Evolutionary conservation across 768 basidiomycete genomes (phyloP).

Genomic region (Lyophyllum decastes): DNA sequence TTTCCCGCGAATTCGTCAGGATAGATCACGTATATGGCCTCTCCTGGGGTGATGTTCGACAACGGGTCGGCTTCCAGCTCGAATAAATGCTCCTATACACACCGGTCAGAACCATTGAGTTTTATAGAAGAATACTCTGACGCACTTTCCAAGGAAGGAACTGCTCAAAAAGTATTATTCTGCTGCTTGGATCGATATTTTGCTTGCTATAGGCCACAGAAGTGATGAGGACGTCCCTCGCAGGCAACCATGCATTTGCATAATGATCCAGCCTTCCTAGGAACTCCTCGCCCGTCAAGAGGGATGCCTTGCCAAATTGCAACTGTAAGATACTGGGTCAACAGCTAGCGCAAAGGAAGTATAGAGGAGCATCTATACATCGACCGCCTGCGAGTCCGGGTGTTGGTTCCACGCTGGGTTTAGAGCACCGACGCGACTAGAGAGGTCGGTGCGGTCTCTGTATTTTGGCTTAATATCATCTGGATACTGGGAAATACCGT

Average conservation of each 20-base stretch:
- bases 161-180: constrained; percentile 76
- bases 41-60: constrained; percentile 41
- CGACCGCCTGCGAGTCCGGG: constrained; percentile 60
- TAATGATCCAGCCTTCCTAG: constrained; percentile 78
- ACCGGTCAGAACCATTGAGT: not conserved
- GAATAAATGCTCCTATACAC: constrained; percentile 76
- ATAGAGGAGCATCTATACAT: constrained; percentile 52
- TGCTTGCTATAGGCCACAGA: constrained; percentile 58
- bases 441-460: constrained; percentile 78
- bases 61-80: constrained; percentile 70
- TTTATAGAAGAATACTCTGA: not conserved
- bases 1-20: constrained; percentile 74
- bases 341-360: not conserved
- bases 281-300: constrained; percentile 85
- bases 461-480: constrained; percentile 69
- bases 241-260: constrained; percentile 89
- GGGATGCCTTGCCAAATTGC: constrained; percentile 78
- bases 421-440: constrained; percentile 77
- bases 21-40: constrained; percentile 86
- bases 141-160: constrained; percentile 88
- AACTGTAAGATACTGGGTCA: constrained; percentile 38
- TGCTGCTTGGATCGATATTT: constrained; percentile 67
- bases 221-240: constrained; percentile 71
- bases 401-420: constrained; percentile 95
- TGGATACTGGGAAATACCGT: constrained; percentile 85